phyloP scores from a whole-genome alignment of 768 basidiomycete genomes.

The Clavulina sp. region DNA sequence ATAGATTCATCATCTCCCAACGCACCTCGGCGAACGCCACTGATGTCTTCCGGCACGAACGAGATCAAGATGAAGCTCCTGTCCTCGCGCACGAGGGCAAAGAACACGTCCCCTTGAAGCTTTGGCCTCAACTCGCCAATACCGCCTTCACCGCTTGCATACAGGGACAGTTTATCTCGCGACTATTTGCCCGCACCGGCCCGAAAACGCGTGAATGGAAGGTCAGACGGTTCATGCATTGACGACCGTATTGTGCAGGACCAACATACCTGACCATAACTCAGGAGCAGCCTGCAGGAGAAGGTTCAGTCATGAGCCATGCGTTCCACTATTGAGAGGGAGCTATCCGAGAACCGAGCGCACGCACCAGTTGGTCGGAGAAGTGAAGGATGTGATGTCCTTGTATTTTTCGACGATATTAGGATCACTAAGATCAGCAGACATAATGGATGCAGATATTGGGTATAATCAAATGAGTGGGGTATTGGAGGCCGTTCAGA shows the following conservation, averaged over 20 bases:
- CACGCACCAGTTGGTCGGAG: slow-evolving; percentile 2
- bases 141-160: slow-evolving; percentile 6
- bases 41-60: slow-evolving; percentile 8
- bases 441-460: background rate
- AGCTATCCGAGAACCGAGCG: background rate
- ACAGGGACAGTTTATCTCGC: slow-evolving; percentile 7
- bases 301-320: background rate
- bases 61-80: slow-evolving; percentile 5
- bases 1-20: background rate
- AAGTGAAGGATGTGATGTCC: background rate
- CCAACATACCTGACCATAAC: slow-evolving; percentile 2
- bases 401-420: slow-evolving; percentile 1
- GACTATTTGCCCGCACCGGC: background rate
- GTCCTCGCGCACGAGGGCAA: slow-evolving; percentile 7
- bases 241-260: too few relatives aligned
- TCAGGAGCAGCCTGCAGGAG: background rate
- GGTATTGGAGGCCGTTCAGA: background rate
- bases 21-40: slow-evolving; percentile 9
- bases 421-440: slow-evolving; percentile 1
- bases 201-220: background rate
- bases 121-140: slow-evolving; percentile 3
- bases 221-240: background rate
- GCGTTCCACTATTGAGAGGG: background rate
- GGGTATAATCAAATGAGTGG: background rate
- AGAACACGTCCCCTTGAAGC: slow-evolving; percentile 8